These are phyloP conservation scores for Cryptosporidium ryanae DNA, from an alignment of 169 alveolate genomes.

Conservation along the genomic window DNA sequence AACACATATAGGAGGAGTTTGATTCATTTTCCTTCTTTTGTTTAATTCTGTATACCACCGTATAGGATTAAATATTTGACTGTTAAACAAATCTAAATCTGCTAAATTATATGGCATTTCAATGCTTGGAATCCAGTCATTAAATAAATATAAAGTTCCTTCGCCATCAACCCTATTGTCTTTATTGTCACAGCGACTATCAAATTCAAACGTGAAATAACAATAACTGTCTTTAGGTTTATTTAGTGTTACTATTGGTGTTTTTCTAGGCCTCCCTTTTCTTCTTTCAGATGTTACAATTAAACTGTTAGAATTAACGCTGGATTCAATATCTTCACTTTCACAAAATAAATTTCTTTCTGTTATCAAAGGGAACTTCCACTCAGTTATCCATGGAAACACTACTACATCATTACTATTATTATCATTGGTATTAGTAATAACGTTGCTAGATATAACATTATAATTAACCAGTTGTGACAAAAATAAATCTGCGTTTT, in stretches of 20 bases:
- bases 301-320: not conserved
- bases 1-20: conserved; percentile 39
- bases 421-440: not conserved
- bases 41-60: conserved; percentile 34
- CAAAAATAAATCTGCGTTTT: conserved; percentile 27
- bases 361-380: conserved; percentile 36
- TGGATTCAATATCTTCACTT: not conserved
- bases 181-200: not conserved
- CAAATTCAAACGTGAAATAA: conserved; percentile 41
- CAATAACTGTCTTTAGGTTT: not conserved
- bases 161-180: not conserved
- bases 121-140: conserved; percentile 40
- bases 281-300: conserved; percentile 19
- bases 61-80: conserved; percentile 50
- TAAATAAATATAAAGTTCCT: not conserved
- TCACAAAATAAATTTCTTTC: not conserved
- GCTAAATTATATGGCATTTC: conserved; percentile 61
- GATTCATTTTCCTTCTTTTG: conserved; percentile 5
- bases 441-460: conserved; percentile 6
- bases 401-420: conserved; percentile 9
- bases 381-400: conserved; percentile 64
- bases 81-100: conserved; percentile 13
- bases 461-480: conserved; percentile 25
- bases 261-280: conserved; percentile 69
- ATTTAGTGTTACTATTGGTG: conserved; percentile 17